Evolutionary conservation across 2,329 filamentous ascomycete genomes (phyloP).

Genomic region (Laburnicola sp.): DNA sequence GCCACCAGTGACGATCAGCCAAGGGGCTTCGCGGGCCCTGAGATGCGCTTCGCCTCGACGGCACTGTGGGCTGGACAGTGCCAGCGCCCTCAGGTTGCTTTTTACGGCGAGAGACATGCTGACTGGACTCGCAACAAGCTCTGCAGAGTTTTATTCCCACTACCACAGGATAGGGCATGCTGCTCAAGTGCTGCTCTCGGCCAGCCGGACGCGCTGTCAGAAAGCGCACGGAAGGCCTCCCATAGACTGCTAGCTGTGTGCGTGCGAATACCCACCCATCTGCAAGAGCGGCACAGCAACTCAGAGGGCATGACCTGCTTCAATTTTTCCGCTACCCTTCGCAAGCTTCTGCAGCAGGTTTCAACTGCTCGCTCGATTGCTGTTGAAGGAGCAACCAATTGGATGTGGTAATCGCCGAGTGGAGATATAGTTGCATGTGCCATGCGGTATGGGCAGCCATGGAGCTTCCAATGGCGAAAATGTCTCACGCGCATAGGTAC

Average conservation of each 20-base stretch:
- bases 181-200: neutral
- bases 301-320: neutral
- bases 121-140: neutral
- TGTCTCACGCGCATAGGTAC: constrained; percentile 34
- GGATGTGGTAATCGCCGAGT: neutral
- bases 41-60: neutral
- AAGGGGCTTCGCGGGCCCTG: neutral
- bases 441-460: constrained; percentile 5
- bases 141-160: neutral
- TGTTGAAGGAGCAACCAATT: neutral
- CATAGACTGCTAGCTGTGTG: too few species aligned
- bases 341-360: neutral
- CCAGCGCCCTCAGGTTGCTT: neutral
- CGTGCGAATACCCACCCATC: neutral
- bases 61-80: neutral
- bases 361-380: constrained; percentile 1
- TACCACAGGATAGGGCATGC: neutral
- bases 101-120: neutral
- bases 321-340: neutral
- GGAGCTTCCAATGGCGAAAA: constrained; percentile 36
- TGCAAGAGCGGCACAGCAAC: neutral
- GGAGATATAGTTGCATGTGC: constrained; percentile 7
- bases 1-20: neutral
- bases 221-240: neutral
- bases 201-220: neutral